Conservation (phyloP, 352 stramenopile species). For the Thalassiosira gravida region DNA sequence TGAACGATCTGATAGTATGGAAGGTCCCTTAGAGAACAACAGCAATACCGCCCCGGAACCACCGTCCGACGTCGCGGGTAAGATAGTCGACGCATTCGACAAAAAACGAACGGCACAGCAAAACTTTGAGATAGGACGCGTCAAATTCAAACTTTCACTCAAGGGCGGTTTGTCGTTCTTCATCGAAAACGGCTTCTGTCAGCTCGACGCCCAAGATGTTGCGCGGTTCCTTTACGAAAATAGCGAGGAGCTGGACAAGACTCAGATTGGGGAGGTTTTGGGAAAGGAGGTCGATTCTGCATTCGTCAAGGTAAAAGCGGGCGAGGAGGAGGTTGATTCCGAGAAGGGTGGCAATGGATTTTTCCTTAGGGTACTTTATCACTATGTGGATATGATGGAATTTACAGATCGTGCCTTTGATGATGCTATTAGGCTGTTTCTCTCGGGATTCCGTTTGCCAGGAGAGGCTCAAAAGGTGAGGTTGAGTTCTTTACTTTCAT, state of each 20-base stretch:
- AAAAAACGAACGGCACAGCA: conserved; percentile 95
- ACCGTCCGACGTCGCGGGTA: conserved; percentile 33
- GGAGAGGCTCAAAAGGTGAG: conserved; percentile 93
- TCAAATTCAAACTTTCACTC: conserved; percentile 98
- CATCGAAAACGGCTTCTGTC: conserved; percentile 80
- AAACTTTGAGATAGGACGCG: conserved; percentile 93
- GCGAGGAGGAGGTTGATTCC: conserved; percentile 52
- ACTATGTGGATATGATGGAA: conserved; percentile 96
- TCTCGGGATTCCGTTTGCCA: conserved; percentile 96
- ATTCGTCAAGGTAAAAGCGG: conserved; percentile 78
- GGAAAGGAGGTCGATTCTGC: conserved; percentile 95
- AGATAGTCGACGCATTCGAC: conserved; percentile 94
- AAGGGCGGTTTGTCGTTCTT: conserved; percentile 85
- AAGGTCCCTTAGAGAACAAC: conserved; percentile 6
- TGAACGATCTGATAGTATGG: conserved; percentile 5
- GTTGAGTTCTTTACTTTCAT: background rate
- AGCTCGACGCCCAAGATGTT: conserved; percentile 92
- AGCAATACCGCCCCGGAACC: background rate
- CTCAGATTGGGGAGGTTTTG: conserved; percentile 96
- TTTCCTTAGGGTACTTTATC: conserved; percentile 89
- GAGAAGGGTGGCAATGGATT: conserved; percentile 82
- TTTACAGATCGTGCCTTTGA: conserved; percentile 94
- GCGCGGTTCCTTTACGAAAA: conserved; percentile 93
- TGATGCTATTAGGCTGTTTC: conserved; percentile 95
- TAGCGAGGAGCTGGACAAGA: conserved; percentile 95